Conservation (phyloP, 73 alveolate species). For the Stentor coeruleus region DNA sequence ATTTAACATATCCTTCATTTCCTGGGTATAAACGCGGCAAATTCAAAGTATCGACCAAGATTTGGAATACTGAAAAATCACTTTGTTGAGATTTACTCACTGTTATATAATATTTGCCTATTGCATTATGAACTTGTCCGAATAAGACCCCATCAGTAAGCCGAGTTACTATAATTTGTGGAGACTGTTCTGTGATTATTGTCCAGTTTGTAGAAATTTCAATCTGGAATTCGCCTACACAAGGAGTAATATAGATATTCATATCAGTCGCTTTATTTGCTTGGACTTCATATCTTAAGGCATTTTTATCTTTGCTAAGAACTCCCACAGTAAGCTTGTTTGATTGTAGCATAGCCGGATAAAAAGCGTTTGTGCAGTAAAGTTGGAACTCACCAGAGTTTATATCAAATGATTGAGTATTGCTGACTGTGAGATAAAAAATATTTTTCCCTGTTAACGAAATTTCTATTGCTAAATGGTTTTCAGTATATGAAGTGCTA, state of each 20-base stretch:
- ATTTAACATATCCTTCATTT: background rate
- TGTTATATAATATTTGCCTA: background rate
- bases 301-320: background rate
- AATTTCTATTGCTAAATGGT: background rate
- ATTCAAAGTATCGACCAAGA: background rate
- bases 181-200: background rate
- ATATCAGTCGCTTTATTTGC: background rate
- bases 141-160: background rate
- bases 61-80: background rate
- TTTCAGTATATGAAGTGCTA: background rate
- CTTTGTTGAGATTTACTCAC: background rate
- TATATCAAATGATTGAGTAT: background rate
- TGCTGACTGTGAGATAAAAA: background rate
- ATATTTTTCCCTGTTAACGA: background rate
- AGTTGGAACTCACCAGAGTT: background rate
- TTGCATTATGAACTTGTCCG: background rate
- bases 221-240: constrained; percentile 3
- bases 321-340: background rate
- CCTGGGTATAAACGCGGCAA: background rate
- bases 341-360: background rate
- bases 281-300: background rate
- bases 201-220: constrained; percentile 23
- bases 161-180: background rate
- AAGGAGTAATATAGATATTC: background rate
- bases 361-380: background rate